These are phyloP conservation scores for Colletotrichum melonis DNA, from an alignment of 2,329 filamentous ascomycete genomes.

Conservation along the genomic window DNA sequence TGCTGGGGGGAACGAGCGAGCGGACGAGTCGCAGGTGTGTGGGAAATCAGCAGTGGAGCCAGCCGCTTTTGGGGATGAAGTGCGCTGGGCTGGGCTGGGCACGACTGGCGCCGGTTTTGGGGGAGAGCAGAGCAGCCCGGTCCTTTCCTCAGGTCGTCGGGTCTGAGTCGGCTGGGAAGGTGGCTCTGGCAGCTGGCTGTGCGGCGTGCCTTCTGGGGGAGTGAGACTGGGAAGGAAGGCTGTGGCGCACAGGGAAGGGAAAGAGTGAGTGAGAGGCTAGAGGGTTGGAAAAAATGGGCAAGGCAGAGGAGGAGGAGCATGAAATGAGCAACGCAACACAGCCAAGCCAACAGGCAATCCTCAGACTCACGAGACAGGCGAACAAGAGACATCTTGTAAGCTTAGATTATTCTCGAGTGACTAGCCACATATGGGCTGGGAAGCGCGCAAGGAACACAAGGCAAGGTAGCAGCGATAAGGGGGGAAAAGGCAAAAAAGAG, in stretches of 20 bases:
- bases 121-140: neutral
- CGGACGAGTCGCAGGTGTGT: conserved; percentile 26
- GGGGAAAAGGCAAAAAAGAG: neutral
- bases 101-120: conserved; percentile 1
- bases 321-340: conserved; percentile 8
- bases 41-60: conserved; percentile 34
- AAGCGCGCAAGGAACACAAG: neutral
- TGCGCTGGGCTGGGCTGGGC: conserved; percentile 2
- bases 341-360: neutral
- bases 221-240: conserved; percentile 3
- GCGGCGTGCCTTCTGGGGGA: conserved; percentile 1
- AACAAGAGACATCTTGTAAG: neutral
- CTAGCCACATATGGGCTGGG: conserved; percentile 1
- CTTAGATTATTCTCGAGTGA: neutral
- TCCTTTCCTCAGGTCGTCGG: neutral
- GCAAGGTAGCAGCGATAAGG: neutral
- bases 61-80: conserved; percentile 21
- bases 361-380: neutral
- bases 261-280: neutral
- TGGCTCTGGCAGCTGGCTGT: neutral
- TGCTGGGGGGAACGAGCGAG: conserved; percentile 25
- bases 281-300: neutral
- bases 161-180: neutral
- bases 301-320: neutral
- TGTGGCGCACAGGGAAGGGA: neutral